A percentile compares a stretch with the other conserved stretches of the same genome.
phyloP scores from a whole-genome alignment of 495 filamentous ascomycete genomes.

The Neurospora sp. region DNA sequence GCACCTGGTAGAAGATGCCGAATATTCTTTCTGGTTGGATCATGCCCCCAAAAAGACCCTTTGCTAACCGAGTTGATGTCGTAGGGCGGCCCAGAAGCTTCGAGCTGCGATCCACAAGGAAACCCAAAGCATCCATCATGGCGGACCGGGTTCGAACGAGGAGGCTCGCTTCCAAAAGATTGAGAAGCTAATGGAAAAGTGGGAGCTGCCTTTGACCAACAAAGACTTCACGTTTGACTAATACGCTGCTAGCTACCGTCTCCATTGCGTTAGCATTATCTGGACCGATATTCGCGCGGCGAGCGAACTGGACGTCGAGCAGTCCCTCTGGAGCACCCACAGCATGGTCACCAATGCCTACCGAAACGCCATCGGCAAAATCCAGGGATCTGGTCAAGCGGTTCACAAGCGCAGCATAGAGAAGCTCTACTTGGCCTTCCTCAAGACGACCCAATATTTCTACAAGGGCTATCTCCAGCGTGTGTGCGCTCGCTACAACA shows the following conservation, averaged over 20 bases:
- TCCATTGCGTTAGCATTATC: conserved; percentile 58
- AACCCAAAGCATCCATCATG: conserved; percentile 35
- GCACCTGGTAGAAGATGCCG: neutral
- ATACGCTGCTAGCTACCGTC: conserved; percentile 48
- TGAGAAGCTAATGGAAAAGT: conserved; percentile 50
- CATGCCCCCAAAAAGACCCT: neutral
- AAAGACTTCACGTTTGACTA: conserved; percentile 18
- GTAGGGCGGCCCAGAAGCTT: conserved; percentile 17
- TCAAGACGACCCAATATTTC: conserved; percentile 78
- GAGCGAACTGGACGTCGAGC: conserved; percentile 50
- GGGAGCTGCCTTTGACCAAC: conserved; percentile 18
- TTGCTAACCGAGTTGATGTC: conserved; percentile 5
- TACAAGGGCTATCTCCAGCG: conserved; percentile 78
- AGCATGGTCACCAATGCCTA: conserved; percentile 65
- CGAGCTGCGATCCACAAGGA: conserved; percentile 18
- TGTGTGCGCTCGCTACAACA: conserved; percentile 60
- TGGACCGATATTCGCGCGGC: conserved; percentile 67
- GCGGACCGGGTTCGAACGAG: conserved; percentile 25
- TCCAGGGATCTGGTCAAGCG: conserved; percentile 42
- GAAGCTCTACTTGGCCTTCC: conserved; percentile 69
- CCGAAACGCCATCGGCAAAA: conserved; percentile 45
- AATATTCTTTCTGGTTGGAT: neutral
- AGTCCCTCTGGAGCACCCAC: conserved; percentile 70
- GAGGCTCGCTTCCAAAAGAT: conserved; percentile 44
- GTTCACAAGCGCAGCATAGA: conserved; percentile 72